Conservation (phyloP, 305 asterid species). For the Fraxinus greggii region DNA sequence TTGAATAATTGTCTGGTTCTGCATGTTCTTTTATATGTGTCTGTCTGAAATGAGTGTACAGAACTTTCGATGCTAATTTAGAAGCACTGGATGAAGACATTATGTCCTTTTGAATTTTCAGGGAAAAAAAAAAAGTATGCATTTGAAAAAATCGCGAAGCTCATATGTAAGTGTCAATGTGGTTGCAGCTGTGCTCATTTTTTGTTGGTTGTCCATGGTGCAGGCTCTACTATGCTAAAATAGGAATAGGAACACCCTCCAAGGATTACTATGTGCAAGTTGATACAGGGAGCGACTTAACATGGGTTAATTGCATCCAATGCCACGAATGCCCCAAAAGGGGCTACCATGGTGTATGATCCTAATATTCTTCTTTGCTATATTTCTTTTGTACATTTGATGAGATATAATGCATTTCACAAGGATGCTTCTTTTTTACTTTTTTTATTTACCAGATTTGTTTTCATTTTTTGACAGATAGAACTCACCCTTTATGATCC, state of each 20-base stretch:
- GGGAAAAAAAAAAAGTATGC: slow-evolving; percentile 3
- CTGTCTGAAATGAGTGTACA: slow-evolving; percentile 6
- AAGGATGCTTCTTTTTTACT: slow-evolving; percentile 15
- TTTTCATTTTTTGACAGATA: slow-evolving; percentile 53
- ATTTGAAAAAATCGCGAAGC: not conserved
- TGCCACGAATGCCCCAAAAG: slow-evolving; percentile 84
- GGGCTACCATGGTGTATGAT: slow-evolving; percentile 92
- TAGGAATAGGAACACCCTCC: slow-evolving; percentile 95
- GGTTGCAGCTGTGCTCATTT: slow-evolving; percentile 20
- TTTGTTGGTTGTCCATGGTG: slow-evolving; percentile 32
- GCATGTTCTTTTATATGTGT: slow-evolving; percentile 10
- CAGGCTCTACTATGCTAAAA: slow-evolving; percentile 95
- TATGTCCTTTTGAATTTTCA: slow-evolving; percentile 4
- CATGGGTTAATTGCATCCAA: slow-evolving; percentile 94
- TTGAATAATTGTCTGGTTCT: slow-evolving; percentile 13
- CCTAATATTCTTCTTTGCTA: slow-evolving; percentile 26
- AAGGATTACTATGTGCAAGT: slow-evolving; percentile 95
- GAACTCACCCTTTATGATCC: slow-evolving; percentile 83
- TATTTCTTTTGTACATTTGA: slow-evolving; percentile 11
- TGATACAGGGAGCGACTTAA: slow-evolving; percentile 94
- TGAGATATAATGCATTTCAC: slow-evolving; percentile 18
- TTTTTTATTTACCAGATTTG: slow-evolving; percentile 12
- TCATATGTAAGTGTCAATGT: not conserved
- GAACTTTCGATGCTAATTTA: slow-evolving; percentile 4
- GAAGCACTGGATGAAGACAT: slow-evolving; percentile 6